Base-by-base conservation (phyloP, 169 alveolate species). In the Plasmodium malariae region DNA sequence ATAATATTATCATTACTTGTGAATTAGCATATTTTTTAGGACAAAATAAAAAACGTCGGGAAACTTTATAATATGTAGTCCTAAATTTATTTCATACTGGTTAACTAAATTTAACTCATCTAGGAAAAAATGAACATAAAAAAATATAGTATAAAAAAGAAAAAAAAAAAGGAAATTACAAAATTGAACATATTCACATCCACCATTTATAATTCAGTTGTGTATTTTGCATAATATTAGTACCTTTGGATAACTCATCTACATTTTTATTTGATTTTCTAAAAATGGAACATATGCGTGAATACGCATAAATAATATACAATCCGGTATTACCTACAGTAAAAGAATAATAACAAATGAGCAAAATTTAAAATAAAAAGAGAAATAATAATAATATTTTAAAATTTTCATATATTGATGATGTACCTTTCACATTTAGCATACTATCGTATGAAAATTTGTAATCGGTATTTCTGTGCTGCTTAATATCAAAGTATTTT, bases 341-440 rank as follows among this genome's bases (percentile, higher is more conserved):
- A 19, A 17, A 17, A 34, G 19, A 28, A 17, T 28, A 36, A 17
- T 30, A 17, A 45, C 12, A 71, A 17, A 12, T 45, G 34, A n/a
- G n/a, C n/a, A n/a, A n/a, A n/a, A n/a, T n/a, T n/a, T n/a, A n/a
- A n/a, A n/a, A n/a, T n/a, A n/a, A 60, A 28, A 24, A 59, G 19
- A 71, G 14, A 71, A 48, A 71, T 62, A 65, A 48, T 26, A 30
- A 71, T 24, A 19, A 48, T 14, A 4, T 14, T 14, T 48, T 48
- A 14, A 48, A 14, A 59, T 7, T 19, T 59, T 19, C 9, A 21
- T 21, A 21, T 28, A 57, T 65, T 30, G 11, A 30, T 34, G 32
- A 62, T 0, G 2, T 94, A 65, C 99, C 99, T 88, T 97, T 98
- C 51, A 99, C 99, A 88, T 98, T 99, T 68, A 99, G 96, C 99